Base-by-base conservation (phyloP, 257 asterid species). In the Coffea canephora region DNA sequence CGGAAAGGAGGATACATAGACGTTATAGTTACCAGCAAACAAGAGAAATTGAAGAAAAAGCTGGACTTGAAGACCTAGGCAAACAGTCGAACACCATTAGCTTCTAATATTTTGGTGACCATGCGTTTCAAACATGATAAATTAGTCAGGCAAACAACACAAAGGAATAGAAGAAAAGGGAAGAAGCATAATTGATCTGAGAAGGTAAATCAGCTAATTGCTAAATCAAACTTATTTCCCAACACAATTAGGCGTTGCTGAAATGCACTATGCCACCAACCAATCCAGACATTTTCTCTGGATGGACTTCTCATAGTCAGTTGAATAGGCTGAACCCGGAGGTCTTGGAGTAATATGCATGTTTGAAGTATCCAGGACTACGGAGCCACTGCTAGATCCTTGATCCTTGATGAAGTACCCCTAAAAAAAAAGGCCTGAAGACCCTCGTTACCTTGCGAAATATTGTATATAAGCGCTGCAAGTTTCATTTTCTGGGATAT, bases 401-500 rank as follows among this genome's bases (percentile, higher is more conserved):
- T 43, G 16, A 36, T 34, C 78, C 48, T 21, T 45, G 64, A 39
- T 10, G 3, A 23, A 46, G 7, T 19, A 1, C 14, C 50, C 43
- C 43, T 2, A 39, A 39, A 39, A 39, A 77, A 34, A 11, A 41
- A 25, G 3, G 14, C 61, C 21, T 23, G 14, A 4, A 8, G 46
- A 36, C 36, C 41, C 65, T 55, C 70, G 69, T 16, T n/a, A 59
- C 41, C 54, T 49, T 52, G 50, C 4, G 27, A 76, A 57, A 74
- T 10, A 61, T 80, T 66, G 75, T 52, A 64, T 49, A 34, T 34
- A 13, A 50, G 64, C 69, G 5, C 59, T 25, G 34, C 18, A 46
- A 9, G n/a, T 54, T 46, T 78, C 90, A 86, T 84, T 89, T 88
- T 78, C 83, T 85, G 41, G 91, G 68, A 41, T 75, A 90, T 78